A percentile compares a stretch with the other conserved stretches of the same genome.
These are phyloP conservation scores for Sequoia sempervirens DNA, from an alignment of 75 land plant species.

Conservation along the genomic window DNA sequence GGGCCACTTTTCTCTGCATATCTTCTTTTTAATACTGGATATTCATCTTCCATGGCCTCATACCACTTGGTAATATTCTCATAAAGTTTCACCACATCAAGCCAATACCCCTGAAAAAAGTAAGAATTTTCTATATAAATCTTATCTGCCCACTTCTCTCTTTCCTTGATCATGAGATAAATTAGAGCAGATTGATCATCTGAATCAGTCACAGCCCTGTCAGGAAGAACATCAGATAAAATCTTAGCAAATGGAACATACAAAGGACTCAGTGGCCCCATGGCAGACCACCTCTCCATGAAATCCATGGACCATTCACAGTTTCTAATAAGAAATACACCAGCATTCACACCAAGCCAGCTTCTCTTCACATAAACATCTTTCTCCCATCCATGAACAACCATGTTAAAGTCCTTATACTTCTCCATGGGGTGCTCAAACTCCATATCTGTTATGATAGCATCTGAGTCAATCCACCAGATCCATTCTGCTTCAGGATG, in stretches of 20 bases:
- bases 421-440: conserved; percentile 60
- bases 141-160: conserved; percentile 35
- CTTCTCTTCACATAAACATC: conserved; percentile 47
- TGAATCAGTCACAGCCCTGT: conserved; percentile 53
- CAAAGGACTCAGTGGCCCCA: conserved; percentile 64
- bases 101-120: conserved; percentile 72
- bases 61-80: conserved; percentile 35
- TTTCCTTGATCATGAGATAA: conserved; percentile 54
- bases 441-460: conserved; percentile 88
- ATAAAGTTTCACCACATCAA: conserved; percentile 43
- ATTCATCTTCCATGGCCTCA: conserved; percentile 25
- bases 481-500: conserved; percentile 97
- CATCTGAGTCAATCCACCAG: conserved; percentile 97
- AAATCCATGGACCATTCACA: conserved; percentile 94
- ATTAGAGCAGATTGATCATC: conserved; percentile 85
- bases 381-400: conserved; percentile 72
- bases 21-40: conserved; percentile 20
- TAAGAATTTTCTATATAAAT: conserved; percentile 60
- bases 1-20: conserved; percentile 14
- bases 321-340: conserved; percentile 80
- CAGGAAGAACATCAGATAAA: conserved; percentile 38
- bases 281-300: conserved; percentile 61
- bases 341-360: conserved; percentile 88
- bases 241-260: conserved; percentile 49
- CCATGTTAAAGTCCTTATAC: conserved; percentile 58